A percentile compares a stretch with the other conserved stretches of the same genome.
Conservation (phyloP, 164 flowering plant genomes). For the Aristolochia fimbriata region DNA sequence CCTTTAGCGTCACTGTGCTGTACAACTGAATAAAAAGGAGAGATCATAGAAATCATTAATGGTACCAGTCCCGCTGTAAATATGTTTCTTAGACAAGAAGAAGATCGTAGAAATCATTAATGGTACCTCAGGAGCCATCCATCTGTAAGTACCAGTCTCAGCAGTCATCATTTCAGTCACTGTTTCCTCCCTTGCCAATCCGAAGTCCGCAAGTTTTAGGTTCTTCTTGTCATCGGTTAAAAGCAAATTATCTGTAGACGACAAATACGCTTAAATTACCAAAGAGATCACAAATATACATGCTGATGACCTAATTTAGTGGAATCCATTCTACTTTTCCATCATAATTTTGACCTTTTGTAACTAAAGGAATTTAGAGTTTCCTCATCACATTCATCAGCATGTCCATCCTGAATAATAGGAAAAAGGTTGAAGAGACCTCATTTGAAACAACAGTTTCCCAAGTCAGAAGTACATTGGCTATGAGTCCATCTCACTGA, state of each 20-base stretch:
- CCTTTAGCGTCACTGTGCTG: slow-evolving; percentile 35
- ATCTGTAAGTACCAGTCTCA: slow-evolving; percentile 62
- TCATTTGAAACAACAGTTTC: background rate
- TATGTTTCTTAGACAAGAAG: too few relatives aligned
- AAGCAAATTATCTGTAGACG: background rate
- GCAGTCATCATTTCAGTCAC: slow-evolving; percentile 37
- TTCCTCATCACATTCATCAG: background rate
- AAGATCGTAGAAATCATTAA: too few relatives aligned
- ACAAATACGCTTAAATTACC: too few relatives aligned
- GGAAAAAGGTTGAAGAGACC: background rate
- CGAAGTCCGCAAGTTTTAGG: slow-evolving; percentile 61
- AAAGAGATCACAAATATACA: too few relatives aligned
- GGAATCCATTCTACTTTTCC: background rate
- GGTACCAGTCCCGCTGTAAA: background rate
- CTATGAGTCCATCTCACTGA: too few relatives aligned
- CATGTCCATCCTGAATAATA: too few relatives aligned
- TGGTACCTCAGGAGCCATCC: slow-evolving; percentile 71
- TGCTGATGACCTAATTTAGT: too few relatives aligned
- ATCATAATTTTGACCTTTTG: background rate
- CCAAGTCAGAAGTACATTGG: too few relatives aligned
- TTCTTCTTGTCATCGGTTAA: slow-evolving; percentile 6
- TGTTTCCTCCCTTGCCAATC: slow-evolving; percentile 52
- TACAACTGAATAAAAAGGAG: slow-evolving; percentile 29
- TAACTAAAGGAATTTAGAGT: too few relatives aligned
- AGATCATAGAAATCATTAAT: background rate